phyloP scores from a whole-genome alignment of 2,329 filamentous ascomycete genomes.

The Alternaria solani region DNA sequence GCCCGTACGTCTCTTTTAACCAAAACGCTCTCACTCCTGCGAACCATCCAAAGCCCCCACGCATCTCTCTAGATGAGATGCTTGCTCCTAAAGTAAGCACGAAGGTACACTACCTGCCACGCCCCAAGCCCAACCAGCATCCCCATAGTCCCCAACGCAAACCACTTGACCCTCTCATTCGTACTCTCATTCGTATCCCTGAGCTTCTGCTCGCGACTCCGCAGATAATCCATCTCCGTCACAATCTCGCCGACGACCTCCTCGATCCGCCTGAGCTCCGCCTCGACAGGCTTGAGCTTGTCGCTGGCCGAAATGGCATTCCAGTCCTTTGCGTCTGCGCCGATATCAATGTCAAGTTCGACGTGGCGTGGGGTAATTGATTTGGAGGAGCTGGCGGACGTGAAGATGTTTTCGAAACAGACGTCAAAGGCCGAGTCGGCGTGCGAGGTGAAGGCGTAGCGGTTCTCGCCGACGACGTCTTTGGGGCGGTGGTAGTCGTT shows the following conservation, averaged over 20 bases:
- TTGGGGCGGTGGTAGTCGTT: slow-evolving; percentile 95
- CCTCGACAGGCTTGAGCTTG: slow-evolving; percentile 97
- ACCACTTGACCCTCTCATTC: slow-evolving; percentile 98
- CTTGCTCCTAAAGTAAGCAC: slow-evolving; percentile 83
- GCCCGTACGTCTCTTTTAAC: slow-evolving; percentile 3
- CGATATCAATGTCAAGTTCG: slow-evolving; percentile 95
- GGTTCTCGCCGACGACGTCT: slow-evolving; percentile 89
- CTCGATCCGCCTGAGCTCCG: slow-evolving; percentile 89
- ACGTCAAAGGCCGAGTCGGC: slow-evolving; percentile 93
- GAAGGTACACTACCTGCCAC: slow-evolving; percentile 98
- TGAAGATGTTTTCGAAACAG: slow-evolving; percentile 88
- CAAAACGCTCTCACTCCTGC: not conserved
- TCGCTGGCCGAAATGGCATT: slow-evolving; percentile 93
- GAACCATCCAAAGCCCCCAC: not conserved
- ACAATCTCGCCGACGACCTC: slow-evolving; percentile 91
- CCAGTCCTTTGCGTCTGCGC: slow-evolving; percentile 98
- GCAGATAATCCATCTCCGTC: slow-evolving; percentile 94
- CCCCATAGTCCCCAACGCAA: slow-evolving; percentile 91
- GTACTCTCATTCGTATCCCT: slow-evolving; percentile 99
- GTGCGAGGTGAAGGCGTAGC: slow-evolving; percentile 93
- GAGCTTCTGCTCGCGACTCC: slow-evolving; percentile 88
- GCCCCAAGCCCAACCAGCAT: slow-evolving; percentile 87
- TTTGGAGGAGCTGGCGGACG: slow-evolving; percentile 43
- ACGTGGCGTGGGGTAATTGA: slow-evolving; percentile 67
- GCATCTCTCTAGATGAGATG: slow-evolving; percentile 57